These are phyloP conservation scores for Trichoderma guizhouense DNA, from an alignment of 2,329 filamentous ascomycete genomes.

Conservation along the genomic window DNA sequence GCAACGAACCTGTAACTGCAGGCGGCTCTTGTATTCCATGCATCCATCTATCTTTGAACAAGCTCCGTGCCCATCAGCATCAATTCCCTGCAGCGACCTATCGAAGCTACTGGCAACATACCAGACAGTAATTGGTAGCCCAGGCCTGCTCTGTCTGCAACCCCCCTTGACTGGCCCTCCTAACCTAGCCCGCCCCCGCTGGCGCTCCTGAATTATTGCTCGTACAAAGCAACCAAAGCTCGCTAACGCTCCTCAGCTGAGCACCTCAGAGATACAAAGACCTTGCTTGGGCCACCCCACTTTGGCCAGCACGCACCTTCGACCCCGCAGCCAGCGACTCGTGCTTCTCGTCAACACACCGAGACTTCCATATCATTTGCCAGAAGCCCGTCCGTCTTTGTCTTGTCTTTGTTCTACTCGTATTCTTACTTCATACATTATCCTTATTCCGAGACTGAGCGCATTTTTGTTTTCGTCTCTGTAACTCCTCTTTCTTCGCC, in stretches of 20 bases:
- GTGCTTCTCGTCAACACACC: conserved; percentile 8
- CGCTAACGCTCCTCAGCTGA: not conserved
- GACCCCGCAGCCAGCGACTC: conserved; percentile 15
- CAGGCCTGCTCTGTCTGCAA: not conserved
- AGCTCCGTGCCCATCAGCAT: not conserved
- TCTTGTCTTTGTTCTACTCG: not conserved
- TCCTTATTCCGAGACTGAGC: not conserved
- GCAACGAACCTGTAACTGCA: not conserved
- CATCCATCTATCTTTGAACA: not conserved
- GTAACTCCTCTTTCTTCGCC: not conserved
- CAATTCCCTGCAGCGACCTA: not conserved
- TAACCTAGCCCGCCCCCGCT: conserved; percentile 2
- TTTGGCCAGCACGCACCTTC: conserved; percentile 2
- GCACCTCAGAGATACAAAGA: not conserved
- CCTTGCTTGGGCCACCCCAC: not conserved
- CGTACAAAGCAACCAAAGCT: not conserved
- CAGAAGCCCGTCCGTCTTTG: not conserved
- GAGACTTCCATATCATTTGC: conserved; percentile 2
- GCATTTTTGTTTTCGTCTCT: not conserved
- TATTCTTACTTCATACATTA: not conserved
- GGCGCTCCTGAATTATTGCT: conserved; percentile 12
- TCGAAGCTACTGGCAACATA: too few relatives aligned
- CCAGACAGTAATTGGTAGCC: not conserved
- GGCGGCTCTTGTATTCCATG: not conserved
- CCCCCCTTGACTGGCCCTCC: not conserved